Evolutionary conservation across 73 alveolate species (phyloP), one percentile per base, ranked within the genome.

Genomic region (Paramecium sexaurelia): DNA sequence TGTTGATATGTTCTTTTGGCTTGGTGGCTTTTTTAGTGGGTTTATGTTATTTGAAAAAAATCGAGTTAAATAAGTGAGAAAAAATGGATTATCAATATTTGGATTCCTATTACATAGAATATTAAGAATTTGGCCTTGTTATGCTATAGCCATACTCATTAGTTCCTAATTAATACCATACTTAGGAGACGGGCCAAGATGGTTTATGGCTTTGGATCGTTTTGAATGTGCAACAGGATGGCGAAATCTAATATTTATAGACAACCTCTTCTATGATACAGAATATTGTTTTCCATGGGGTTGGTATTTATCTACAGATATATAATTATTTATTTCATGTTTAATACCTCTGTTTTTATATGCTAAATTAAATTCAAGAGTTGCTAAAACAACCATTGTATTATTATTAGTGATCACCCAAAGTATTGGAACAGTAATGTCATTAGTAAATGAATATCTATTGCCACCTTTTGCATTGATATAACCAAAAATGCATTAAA

Each of bases 1-100:
- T 68, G 94, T 88, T 20, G 94, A 88, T 71, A 82, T 88, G 37
- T 88, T 88, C 35, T 71, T 88, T 40, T 88, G 94, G 94, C 10
- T 88, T 8, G 94, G 94, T 40, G 94, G 94, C 8, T 88, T 88
- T 82, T 88, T 88, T 55, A 32, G 69, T n/a, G 75, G 75, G 5
- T 78, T 13, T 26, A 13, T 78, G 27, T 33, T 78, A 43, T 78
- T 37, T 17, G 90, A 78, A n/a, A 24, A 39, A 13, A 24, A 27
- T 9, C 39, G 19, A 24, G 75, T 78, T 0, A 29, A 20, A 39
- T 20, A 10, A 39, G 32, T 78, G 7, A 39, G 24, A 6, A 22
- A 10, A 17, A 37, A 43, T 29, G 61, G 61, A 39, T 40, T 8
- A 1, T 10, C 75, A 7, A 33, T 78, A 15, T 33, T 45, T 17